Base-by-base conservation (phyloP, 768 basidiomycete species). In the Boletus fagicola region DNA sequence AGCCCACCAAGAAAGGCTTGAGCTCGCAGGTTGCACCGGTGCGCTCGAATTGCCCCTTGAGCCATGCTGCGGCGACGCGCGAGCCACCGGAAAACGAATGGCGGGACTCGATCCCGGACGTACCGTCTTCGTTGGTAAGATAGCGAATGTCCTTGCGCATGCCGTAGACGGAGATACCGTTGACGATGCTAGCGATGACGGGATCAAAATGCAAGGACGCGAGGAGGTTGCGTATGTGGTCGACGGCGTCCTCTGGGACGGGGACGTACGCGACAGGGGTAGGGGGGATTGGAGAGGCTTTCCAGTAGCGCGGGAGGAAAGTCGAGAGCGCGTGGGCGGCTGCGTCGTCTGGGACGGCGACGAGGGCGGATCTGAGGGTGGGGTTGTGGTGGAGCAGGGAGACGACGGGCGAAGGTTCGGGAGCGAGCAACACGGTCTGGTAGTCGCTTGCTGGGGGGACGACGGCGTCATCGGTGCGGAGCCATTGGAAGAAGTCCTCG, bases 81-180 rank as follows among this genome's bases (percentile, higher is more conserved):
- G 67, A 56, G 11, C 90, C 91, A 90, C 3, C 63, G 4, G 92
- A 85, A 43, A 94, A 96, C 10, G 90, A 90, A 68, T 94, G 92
- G n/a, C 94, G 80, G 1, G 86, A 87, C 31, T 84, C 61, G 62
- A 95, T 88, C 12, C 82, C 82, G 10, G 89, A 91, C 42, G 74
- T 71, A n/a, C 75, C 78, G 62, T 87, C 85, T 70, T 97, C 94
- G 49, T 92, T 93, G 0, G 94, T 93, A 56, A 97, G 83, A 69
- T 84, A 94, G 51, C 85, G 81, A 46, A 94, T 80, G 70, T 92
- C 88, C 43, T 81, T 78, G 56, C 77, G 76, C 74, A 96, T 83
- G 62, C 84, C 80, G 11, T 80, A 70, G 15, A 87, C 62, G 31
- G 87, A 88, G 54, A 96, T 78, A 49, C 85, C 84, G 56, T 82